A percentile compares a stretch with the other conserved stretches of the same genome.
Evolutionary conservation across 495 filamentous ascomycete genomes (phyloP).

Genomic region (Penicillium verhagenii): DNA sequence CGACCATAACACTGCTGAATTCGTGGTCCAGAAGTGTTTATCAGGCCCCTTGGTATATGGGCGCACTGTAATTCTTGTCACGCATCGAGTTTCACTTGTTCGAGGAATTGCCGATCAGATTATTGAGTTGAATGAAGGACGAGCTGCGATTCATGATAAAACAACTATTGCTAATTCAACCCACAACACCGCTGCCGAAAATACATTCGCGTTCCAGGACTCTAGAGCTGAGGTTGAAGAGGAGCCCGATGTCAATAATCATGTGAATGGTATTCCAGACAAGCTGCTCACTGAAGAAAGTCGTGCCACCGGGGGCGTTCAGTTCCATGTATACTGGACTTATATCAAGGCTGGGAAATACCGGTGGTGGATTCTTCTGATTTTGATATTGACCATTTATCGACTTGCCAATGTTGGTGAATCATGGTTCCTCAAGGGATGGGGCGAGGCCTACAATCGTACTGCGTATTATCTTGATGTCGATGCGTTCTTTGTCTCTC

Average conservation of each 20-base stretch:
- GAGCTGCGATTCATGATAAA: conserved; percentile 48
- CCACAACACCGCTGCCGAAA: conserved; percentile 17
- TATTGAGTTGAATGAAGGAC: conserved; percentile 60
- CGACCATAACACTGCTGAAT: conserved; percentile 74
- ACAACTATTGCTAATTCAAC: conserved; percentile 21
- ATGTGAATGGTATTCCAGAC: conserved; percentile 56
- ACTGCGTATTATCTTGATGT: conserved; percentile 12
- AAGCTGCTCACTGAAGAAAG: conserved; percentile 84
- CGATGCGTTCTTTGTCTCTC: conserved; percentile 23
- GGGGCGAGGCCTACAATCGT: conserved; percentile 72
- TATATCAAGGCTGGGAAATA: conserved; percentile 77
- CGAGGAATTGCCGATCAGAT: conserved; percentile 64
- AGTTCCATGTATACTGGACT: conserved; percentile 73
- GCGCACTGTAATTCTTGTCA: conserved; percentile 69
- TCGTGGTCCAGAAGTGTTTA: conserved; percentile 67
- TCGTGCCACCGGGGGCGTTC: conserved; percentile 71
- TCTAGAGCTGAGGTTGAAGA: conserved; percentile 35
- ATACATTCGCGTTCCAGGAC: conserved; percentile 21
- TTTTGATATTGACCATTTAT: conserved; percentile 57
- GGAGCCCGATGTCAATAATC: conserved; percentile 38
- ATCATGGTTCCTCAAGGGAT: conserved; percentile 80
- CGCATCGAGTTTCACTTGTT: conserved; percentile 73
- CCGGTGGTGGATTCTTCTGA: conserved; percentile 64
- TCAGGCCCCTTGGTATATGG: conserved; percentile 59
- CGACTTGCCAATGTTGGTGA: conserved; percentile 59